A percentile compares a stretch with the other conserved stretches of the same genome.
Conservation (phyloP, 2,329 filamentous ascomycete genomes). For the Fusarium anguioides region DNA sequence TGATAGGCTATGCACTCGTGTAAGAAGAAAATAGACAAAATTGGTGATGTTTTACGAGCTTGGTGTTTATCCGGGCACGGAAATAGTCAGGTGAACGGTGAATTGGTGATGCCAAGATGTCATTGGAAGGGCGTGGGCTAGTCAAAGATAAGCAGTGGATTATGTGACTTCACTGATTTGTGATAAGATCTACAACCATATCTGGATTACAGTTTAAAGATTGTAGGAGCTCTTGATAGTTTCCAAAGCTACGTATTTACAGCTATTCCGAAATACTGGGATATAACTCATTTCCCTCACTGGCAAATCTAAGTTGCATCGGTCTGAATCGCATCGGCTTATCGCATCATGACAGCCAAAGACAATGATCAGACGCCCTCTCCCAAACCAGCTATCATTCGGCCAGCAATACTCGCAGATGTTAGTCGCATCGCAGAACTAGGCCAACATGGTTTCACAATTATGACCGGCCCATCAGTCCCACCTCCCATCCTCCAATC, state of each 20-base stretch:
- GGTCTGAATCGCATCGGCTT: fast-evolving
- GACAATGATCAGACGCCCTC: neutral
- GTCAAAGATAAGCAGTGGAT: too few relatives aligned
- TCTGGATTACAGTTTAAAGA: too few relatives aligned
- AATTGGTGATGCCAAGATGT: too few relatives aligned
- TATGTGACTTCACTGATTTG: too few relatives aligned
- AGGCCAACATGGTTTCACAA: slow-evolving; percentile 51
- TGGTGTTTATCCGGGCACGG: neutral
- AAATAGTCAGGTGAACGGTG: too few relatives aligned
- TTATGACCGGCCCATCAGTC: slow-evolving; percentile 57
- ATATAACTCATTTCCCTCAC: neutral
- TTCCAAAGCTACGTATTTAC: too few relatives aligned
- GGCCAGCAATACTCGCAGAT: slow-evolving; percentile 12
- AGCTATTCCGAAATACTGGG: too few relatives aligned
- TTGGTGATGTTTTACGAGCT: neutral
- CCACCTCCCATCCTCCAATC: slow-evolving; percentile 50
- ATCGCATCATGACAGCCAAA: neutral
- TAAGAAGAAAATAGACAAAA: neutral
- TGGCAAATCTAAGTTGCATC: too few relatives aligned
- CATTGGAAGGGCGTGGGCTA: too few relatives aligned
- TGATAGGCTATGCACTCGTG: neutral
- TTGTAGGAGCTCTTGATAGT: too few relatives aligned
- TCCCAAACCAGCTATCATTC: slow-evolving; percentile 2
- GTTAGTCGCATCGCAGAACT: slow-evolving; percentile 47
- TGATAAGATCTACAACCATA: too few relatives aligned